These are phyloP conservation scores for Citrus inodora DNA, from an alignment of 345 rosid species.

Conservation along the genomic window DNA sequence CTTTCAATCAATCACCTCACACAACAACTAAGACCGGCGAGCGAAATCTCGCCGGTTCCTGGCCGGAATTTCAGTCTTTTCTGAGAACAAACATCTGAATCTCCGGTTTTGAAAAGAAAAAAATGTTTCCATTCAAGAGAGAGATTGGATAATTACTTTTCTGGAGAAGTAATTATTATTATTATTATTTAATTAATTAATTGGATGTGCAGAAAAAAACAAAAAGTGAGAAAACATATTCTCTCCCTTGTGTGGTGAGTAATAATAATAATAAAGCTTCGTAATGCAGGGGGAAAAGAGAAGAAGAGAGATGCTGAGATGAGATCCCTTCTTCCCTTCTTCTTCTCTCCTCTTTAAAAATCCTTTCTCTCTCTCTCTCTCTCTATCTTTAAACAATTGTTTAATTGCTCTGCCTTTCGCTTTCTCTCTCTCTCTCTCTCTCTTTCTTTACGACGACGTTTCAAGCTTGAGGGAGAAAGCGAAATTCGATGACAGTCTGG, in stretches of 20 bases:
- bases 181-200: too few relatives aligned
- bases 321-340: slow-evolving; percentile 13
- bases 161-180: background rate
- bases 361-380: slow-evolving; percentile 2
- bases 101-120: background rate
- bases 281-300: slow-evolving; percentile 33
- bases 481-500: slow-evolving; percentile 16
- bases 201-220: slow-evolving; percentile 30
- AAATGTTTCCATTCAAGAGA: slow-evolving; percentile 14
- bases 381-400: slow-evolving; percentile 1
- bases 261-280: slow-evolving; percentile 23
- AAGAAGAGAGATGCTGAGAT: slow-evolving; percentile 42
- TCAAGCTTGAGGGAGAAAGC: slow-evolving; percentile 13
- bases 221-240: slow-evolving; percentile 29
- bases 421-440: slow-evolving; percentile 7
- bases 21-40: slow-evolving; percentile 31
- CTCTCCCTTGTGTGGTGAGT: slow-evolving; percentile 34
- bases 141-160: background rate
- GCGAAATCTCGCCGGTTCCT: slow-evolving; percentile 41
- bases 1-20: background rate
- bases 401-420: slow-evolving; percentile 18
- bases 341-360: slow-evolving; percentile 24
- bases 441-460: background rate
- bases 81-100: background rate
- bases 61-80: slow-evolving; percentile 13